phyloP scores from a whole-genome alignment of 331 rosid species.

The Acacia concinna region DNA sequence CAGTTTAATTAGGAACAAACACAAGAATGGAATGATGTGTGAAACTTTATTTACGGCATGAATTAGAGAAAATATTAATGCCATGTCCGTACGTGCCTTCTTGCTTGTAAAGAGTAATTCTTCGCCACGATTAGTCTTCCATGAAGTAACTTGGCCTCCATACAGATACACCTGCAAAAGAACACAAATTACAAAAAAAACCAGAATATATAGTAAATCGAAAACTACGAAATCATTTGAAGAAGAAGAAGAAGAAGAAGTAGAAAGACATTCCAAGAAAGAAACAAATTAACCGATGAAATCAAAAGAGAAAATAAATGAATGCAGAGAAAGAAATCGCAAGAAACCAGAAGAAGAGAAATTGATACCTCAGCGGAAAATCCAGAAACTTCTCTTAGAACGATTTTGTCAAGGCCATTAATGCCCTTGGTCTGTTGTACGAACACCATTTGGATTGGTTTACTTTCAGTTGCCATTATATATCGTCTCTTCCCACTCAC shows the following conservation, averaged over 20 bases:
- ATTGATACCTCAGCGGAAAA: conserved; percentile 49
- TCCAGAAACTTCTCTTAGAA: conserved; percentile 57
- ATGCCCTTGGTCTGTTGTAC: conserved; percentile 40
- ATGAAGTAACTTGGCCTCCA: conserved; percentile 68
- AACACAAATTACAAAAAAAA: background rate
- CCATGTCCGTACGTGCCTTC: conserved; percentile 39
- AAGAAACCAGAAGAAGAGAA: background rate
- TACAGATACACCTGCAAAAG: conserved; percentile 46
- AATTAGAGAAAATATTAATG: too few relatives aligned
- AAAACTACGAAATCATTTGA: background rate
- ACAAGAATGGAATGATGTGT: background rate
- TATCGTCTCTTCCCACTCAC: background rate
- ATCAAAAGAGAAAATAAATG: background rate
- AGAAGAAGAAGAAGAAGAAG: too few relatives aligned
- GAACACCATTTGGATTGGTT: background rate
- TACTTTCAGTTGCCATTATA: background rate
- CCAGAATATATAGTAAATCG: too few relatives aligned
- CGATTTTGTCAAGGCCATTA: conserved; percentile 51
- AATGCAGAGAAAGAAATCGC: background rate
- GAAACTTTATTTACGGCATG: too few relatives aligned
- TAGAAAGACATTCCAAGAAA: background rate
- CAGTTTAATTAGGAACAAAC: background rate
- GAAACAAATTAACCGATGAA: too few relatives aligned
- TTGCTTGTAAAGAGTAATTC: conserved; percentile 65
- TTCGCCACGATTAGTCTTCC: conserved; percentile 70